Percentiles rank a stretch among this genome's conserved stretches.
phyloP scores from a whole-genome alignment of 2,329 filamentous ascomycete species.

The Fusarium paranaense region DNA sequence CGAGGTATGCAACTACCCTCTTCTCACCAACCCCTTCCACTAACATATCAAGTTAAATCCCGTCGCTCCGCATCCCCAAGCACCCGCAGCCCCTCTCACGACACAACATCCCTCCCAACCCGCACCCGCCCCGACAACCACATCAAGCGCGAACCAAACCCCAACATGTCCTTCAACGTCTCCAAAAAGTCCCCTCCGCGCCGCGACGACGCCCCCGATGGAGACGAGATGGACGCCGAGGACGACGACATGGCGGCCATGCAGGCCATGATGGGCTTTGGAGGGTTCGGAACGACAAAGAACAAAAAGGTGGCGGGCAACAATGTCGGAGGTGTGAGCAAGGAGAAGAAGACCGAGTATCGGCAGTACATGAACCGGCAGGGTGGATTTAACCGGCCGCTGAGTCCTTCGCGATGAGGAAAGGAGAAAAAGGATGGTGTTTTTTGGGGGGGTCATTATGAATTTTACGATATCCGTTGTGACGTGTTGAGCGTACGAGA shows the following conservation, averaged over 20 bases:
- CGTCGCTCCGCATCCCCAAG: slow-evolving; percentile 55
- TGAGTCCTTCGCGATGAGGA: slow-evolving; percentile 66
- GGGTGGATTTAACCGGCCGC: slow-evolving; percentile 83
- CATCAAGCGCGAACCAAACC: slow-evolving; percentile 24
- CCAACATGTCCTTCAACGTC: slow-evolving; percentile 52
- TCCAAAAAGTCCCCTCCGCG: slow-evolving; percentile 38
- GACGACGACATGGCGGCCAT: slow-evolving; percentile 80
- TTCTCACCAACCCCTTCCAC: not conserved
- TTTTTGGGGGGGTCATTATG: not conserved
- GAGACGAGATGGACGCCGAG: slow-evolving; percentile 48
- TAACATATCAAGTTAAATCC: slow-evolving; percentile 38
- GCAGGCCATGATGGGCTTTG: slow-evolving; percentile 91
- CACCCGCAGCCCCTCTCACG: slow-evolving; percentile 38
- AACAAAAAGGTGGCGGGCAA: slow-evolving; percentile 91
- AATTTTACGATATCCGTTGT: slow-evolving; percentile 6
- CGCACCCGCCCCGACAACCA: slow-evolving; percentile 45
- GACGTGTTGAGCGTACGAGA: not conserved
- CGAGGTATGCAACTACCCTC: slow-evolving; percentile 32
- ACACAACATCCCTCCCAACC: slow-evolving; percentile 47
- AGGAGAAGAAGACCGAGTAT: slow-evolving; percentile 95
- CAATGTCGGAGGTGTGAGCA: slow-evolving; percentile 82
- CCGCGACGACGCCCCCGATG: slow-evolving; percentile 27
- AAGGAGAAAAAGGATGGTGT: not conserved
- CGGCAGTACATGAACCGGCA: slow-evolving; percentile 95
- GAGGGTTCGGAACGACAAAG: slow-evolving; percentile 86